These are phyloP conservation scores for Colletotrichum karsti DNA, from an alignment of 2,329 filamentous ascomycete genomes.

Conservation along the genomic window DNA sequence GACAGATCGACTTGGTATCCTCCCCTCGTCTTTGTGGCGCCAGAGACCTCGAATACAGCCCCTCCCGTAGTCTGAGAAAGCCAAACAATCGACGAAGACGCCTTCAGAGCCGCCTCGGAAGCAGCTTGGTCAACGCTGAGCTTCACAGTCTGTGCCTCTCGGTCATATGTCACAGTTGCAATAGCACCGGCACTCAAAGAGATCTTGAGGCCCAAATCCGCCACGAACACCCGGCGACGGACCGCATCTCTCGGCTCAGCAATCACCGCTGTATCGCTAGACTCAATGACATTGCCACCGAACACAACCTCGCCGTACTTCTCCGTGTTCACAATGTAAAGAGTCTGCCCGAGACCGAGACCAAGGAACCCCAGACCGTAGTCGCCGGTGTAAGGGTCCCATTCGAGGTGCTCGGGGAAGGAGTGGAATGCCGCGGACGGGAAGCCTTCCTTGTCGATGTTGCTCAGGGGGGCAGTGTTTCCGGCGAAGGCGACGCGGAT, in stretches of 20 bases:
- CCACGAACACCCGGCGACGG: constrained; percentile 56
- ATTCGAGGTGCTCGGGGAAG: constrained; percentile 61
- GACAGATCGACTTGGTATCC: constrained; percentile 18
- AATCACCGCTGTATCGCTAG: constrained; percentile 31
- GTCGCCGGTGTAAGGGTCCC: constrained; percentile 66
- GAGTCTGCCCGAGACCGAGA: constrained; percentile 55
- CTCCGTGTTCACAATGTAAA: constrained; percentile 56
- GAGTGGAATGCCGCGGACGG: constrained; percentile 65
- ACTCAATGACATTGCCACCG: constrained; percentile 49
- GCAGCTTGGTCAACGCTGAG: not conserved
- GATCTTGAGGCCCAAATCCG: constrained; percentile 47
- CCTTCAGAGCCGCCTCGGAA: not conserved
- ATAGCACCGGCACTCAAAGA: constrained; percentile 53
- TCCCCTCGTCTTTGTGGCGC: not conserved
- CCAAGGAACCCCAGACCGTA: constrained; percentile 65
- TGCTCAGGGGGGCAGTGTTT: constrained; percentile 59
- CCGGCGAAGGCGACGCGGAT: constrained; percentile 64
- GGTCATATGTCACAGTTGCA: constrained; percentile 2
- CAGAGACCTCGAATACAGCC: not conserved
- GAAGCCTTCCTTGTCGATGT: constrained; percentile 64
- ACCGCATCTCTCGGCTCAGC: constrained; percentile 56
- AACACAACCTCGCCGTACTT: constrained; percentile 57
- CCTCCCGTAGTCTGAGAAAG: not conserved
- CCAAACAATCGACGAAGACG: constrained; percentile 10
- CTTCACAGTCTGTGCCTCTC: constrained; percentile 1